Evolutionary conservation across 495 filamentous ascomycete species (phyloP), one percentile per base, ranked within the genome.

Genomic region (Pyrenopolyporus hunteri): DNA sequence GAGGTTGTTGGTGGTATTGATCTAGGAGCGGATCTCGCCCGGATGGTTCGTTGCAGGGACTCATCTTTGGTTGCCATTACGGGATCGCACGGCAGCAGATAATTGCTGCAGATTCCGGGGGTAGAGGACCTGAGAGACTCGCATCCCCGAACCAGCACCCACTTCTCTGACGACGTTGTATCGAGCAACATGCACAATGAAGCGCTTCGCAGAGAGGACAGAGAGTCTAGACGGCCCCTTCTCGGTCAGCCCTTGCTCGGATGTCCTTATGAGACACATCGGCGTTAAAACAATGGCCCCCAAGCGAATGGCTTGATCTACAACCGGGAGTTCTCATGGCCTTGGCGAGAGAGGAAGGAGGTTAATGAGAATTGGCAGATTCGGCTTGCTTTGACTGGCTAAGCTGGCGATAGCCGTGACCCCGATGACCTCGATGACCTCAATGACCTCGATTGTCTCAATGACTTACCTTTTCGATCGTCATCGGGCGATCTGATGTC

Each of bases 401-500:
- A 4, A 35, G 13, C 28, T 22, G 16, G n/a, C n/a, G n/a, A n/a
- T n/a, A n/a, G n/a, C n/a, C n/a, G n/a, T n/a, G n/a, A n/a, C n/a
- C n/a, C n/a, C n/a, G n/a, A n/a, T n/a, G n/a, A n/a, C n/a, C n/a
- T n/a, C n/a, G n/a, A n/a, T n/a, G n/a, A n/a, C n/a, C n/a, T n/a
- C n/a, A 19, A 32, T 13, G 49, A 43, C 7, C 17, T 8, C 33
- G 3, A 6, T 36, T 49, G 14, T 49, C n/a, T 20, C 37, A 20
- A 43, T 48, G 59, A 63, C 59, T 52, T 64, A 43, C 55, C 48
- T 22, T 62, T 59, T 64, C 55, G 61, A 64, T 64, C 53, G 49
- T 44, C 40, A 64, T 64, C 61, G 61, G 61, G 55, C 49, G 61
- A 64, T 64, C 56, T 53, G 42, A 58, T 64, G 55, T 26, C 33